Base-by-base conservation (phyloP, 495 filamentous ascomycete genomes). In the Xylaria cubensis region DNA sequence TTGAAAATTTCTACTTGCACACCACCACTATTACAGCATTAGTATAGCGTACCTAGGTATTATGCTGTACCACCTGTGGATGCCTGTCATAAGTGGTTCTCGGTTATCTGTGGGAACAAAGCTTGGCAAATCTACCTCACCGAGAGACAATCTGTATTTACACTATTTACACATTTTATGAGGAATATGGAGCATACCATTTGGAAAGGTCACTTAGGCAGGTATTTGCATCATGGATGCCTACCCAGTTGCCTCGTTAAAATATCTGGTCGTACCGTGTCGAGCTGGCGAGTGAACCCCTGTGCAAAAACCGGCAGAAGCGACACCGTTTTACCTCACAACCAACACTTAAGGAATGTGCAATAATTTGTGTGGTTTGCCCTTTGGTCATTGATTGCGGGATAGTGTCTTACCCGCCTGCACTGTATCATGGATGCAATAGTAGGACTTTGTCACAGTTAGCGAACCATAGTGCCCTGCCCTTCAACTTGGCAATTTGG, bases 61-160 rank as follows among this genome's bases (percentile, higher is more conserved):
- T 44, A 64, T 42, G 36, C 61, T 21, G 61, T 42, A 29, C 61
- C 13, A n/a, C 36, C 10, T 7, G 19, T 8, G 24, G 41, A 59
- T 48, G 67, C 53, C 67, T 69, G 67, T 69, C 67, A 61, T 71
- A 51, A 46, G n/a, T 42, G 15, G 19, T 55, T 29, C 48, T 71
- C 69, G 69, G 69, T 56, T 71, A 71, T 71, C 59, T 71, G 63
- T 71, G 69, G 69, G 48, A 61, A 71, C 41, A 36, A 71, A 62
- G 59, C 69, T 71, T 71, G 69, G 69, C 68, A 51, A 21, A 29
- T 63, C 21, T 55, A 34, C 68, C 63, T 50, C 58, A 64, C 68
- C 68, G 68, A 63, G 17, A 3, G 36, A 48, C 32, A 19, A 63
- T 44, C 21, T 59, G 19, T 21, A n/a, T 21, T 9, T 63, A 19